These are phyloP conservation scores for Mortierella sp. DNA, from an alignment of 371 early-diverging fungal genomes.

Conservation along the genomic window DNA sequence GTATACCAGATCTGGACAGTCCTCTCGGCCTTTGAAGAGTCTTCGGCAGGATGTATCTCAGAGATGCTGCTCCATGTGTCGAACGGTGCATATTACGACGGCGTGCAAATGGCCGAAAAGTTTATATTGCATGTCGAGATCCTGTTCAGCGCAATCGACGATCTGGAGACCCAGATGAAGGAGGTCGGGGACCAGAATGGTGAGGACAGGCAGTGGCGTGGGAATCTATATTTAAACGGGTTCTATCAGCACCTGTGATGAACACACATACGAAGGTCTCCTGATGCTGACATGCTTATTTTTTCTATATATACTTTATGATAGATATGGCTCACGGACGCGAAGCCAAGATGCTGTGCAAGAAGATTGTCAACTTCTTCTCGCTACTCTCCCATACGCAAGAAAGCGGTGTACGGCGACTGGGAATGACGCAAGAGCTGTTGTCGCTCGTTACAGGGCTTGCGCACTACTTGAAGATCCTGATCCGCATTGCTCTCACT, in stretches of 20 bases:
- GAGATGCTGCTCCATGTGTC: constrained; percentile 96
- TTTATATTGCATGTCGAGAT: constrained; percentile 95
- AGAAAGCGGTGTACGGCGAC: constrained; percentile 68
- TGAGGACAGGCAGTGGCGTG: constrained; percentile 13
- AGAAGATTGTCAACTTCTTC: constrained; percentile 93
- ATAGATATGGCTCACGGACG: constrained; percentile 77
- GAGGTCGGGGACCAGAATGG: constrained; percentile 66
- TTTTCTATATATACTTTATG: constrained; percentile 1
- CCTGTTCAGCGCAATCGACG: constrained; percentile 91
- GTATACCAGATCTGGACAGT: constrained; percentile 93
- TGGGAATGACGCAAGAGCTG: constrained; percentile 90
- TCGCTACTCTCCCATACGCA: constrained; percentile 87
- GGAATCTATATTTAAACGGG: neutral
- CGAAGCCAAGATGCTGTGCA: constrained; percentile 93
- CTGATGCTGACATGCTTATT: too few species aligned
- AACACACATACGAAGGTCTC: too few species aligned
- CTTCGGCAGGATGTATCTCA: constrained; percentile 96
- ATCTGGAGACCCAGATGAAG: constrained; percentile 73
- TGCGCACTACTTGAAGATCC: constrained; percentile 91
- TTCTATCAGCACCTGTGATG: constrained; percentile 1
- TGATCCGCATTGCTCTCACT: constrained; percentile 90
- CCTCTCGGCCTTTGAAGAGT: constrained; percentile 95
- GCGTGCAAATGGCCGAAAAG: constrained; percentile 88
- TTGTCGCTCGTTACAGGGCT: constrained; percentile 91
- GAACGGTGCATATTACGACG: constrained; percentile 83